Evolutionary conservation across 352 stramenopile genomes (phyloP).

Genomic region (Globisporangium mamillatum): DNA sequence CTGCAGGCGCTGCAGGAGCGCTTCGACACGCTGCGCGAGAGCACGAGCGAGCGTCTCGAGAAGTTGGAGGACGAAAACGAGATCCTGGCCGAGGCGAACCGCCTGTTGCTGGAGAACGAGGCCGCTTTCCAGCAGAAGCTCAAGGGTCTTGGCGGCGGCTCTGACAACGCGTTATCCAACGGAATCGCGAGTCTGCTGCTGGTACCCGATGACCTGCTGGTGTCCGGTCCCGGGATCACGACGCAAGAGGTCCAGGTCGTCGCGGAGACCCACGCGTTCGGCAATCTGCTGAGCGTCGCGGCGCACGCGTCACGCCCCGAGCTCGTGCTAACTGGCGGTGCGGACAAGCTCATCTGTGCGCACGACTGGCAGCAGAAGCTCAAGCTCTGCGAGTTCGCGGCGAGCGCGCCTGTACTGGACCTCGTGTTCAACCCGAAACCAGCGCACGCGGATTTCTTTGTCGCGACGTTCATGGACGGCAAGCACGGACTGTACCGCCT

Average conservation of each 20-base stretch:
- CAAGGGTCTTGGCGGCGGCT: neutral
- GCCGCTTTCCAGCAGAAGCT: conserved; percentile 20
- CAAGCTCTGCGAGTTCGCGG: conserved; percentile 38
- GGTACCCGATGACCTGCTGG: conserved; percentile 71
- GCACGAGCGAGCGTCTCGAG: conserved; percentile 42
- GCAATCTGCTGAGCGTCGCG: conserved; percentile 69
- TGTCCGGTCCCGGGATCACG: conserved; percentile 38
- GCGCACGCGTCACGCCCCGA: conserved; percentile 29
- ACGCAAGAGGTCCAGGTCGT: conserved; percentile 30
- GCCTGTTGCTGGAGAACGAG: conserved; percentile 56
- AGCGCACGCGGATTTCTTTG: conserved; percentile 45
- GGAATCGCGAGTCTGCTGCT: conserved; percentile 21
- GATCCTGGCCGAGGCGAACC: conserved; percentile 69
- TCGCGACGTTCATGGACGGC: conserved; percentile 72
- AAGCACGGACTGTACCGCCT: conserved; percentile 60
- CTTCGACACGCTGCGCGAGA: conserved; percentile 39
- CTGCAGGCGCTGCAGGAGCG: conserved; percentile 47
- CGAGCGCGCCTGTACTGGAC: conserved; percentile 49
- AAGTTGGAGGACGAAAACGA: conserved; percentile 72
- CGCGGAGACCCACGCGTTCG: conserved; percentile 55
- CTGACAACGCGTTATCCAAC: neutral
- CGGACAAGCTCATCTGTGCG: conserved; percentile 69
- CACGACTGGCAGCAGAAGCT: conserved; percentile 58
- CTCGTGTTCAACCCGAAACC: conserved; percentile 57
- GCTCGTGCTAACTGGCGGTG: conserved; percentile 61